Percentiles rank a stretch among this genome's conserved stretches.
Conservation (phyloP, 2,329 filamentous ascomycete species). For the Furcasterigmium furcatum region DNA sequence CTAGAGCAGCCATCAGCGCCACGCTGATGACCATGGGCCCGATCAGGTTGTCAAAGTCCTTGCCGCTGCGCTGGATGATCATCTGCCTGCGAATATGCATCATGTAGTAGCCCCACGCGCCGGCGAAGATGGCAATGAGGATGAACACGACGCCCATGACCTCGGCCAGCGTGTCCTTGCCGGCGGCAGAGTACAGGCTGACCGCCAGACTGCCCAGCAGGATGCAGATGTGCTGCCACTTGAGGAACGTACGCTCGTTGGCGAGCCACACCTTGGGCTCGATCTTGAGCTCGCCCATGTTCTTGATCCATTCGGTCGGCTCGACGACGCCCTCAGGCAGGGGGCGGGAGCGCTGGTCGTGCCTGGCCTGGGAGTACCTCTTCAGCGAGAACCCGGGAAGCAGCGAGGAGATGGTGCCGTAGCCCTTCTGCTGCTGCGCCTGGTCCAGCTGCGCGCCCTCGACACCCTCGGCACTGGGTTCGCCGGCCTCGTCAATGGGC, state of each 20-base stretch:
- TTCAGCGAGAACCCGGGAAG: constrained; percentile 81
- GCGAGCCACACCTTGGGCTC: constrained; percentile 99
- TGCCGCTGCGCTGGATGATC: constrained; percentile 82
- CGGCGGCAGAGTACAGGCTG: constrained; percentile 84
- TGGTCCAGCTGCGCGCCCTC: too few relatives aligned
- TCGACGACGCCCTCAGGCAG: constrained; percentile 87
- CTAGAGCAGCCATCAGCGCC: constrained; percentile 72
- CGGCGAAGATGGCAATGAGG: constrained; percentile 76
- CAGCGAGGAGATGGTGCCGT: constrained; percentile 64
- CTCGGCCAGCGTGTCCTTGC: constrained; percentile 72
- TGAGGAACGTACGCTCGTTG: constrained; percentile 96
- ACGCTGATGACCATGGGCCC: constrained; percentile 82
- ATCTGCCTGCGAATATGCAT: constrained; percentile 72
- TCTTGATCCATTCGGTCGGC: constrained; percentile 88
- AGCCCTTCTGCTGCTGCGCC: constrained; percentile 23
- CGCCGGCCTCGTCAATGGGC: constrained; percentile 16
- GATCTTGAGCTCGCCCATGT: constrained; percentile 84
- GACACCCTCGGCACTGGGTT: constrained; percentile 16
- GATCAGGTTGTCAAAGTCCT: constrained; percentile 86
- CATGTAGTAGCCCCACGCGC: constrained; percentile 83
- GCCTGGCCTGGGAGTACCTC: constrained; percentile 63
- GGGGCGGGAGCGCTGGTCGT: constrained; percentile 43
- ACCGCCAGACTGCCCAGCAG: constrained; percentile 81
- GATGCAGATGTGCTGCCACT: constrained; percentile 95
- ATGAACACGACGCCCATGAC: constrained; percentile 82